phyloP scores from a whole-genome alignment of 352 stramenopile species.

The Thalassiosira livingstoniorum region DNA sequence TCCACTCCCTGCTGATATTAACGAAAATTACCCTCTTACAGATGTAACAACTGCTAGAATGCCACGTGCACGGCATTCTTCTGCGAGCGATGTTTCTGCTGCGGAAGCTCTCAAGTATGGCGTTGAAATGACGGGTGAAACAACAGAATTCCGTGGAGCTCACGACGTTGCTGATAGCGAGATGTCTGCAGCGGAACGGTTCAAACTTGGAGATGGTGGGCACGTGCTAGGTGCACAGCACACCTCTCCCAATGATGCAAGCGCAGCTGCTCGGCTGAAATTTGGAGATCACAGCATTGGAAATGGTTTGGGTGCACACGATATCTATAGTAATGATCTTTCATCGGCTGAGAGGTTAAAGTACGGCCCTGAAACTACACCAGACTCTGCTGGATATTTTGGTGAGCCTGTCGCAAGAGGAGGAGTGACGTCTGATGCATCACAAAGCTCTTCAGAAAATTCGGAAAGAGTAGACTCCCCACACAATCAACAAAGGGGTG shows the following conservation, averaged over 20 bases:
- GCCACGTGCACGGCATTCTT: background rate
- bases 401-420: background rate
- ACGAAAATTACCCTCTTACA: too few species aligned
- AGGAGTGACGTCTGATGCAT: background rate
- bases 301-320: too few species aligned
- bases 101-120: slow-evolving; percentile 13
- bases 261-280: background rate
- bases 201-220: slow-evolving; percentile 4
- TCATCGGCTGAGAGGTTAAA: slow-evolving; percentile 14
- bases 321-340: slow-evolving; percentile 1
- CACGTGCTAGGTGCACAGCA: background rate
- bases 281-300: too few species aligned
- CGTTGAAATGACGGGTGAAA: too few species aligned
- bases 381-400: background rate
- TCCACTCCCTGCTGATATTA: too few species aligned
- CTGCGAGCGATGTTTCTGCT: slow-evolving; percentile 2
- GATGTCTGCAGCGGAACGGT: background rate
- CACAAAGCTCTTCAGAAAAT: slow-evolving; percentile 6
- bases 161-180: background rate
- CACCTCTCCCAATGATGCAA: background rate
- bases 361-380: background rate
- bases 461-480: slow-evolving; percentile 1
- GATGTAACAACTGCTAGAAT: too few species aligned
- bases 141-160: slow-evolving; percentile 10
- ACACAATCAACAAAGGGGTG: too few species aligned